These are phyloP conservation scores for Pseudogymnoascus sp. DNA, from an alignment of 2,329 filamentous ascomycete species.

Conservation along the genomic window DNA sequence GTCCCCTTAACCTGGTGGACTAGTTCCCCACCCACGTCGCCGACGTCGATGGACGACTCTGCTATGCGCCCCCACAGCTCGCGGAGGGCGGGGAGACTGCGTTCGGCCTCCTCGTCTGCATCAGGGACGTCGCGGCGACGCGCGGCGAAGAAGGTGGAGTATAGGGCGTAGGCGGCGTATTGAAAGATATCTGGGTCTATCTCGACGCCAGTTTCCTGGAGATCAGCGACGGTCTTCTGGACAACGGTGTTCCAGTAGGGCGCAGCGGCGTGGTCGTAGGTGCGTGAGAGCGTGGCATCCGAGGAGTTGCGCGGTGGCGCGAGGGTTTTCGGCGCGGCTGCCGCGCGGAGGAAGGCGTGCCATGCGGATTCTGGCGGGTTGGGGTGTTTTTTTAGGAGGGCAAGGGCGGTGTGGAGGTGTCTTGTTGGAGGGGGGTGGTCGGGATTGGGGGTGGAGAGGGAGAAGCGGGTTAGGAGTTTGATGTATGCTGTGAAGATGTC, in stretches of 20 bases:
- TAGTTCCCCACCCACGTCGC: constrained; percentile 22
- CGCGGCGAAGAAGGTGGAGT: constrained; percentile 22
- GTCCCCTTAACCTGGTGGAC: constrained; percentile 39
- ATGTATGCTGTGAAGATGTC: constrained; percentile 45
- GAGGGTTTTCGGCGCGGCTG: constrained; percentile 15
- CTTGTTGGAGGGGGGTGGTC: not conserved
- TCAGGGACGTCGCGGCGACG: not conserved
- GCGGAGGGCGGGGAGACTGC: not conserved
- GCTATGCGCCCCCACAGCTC: not conserved
- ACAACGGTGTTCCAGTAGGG: constrained; percentile 17
- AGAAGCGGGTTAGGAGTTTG: constrained; percentile 39
- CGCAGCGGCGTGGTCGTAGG: not conserved
- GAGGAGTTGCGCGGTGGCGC: not conserved
- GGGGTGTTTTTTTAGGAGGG: not conserved
- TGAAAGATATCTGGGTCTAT: constrained; percentile 25
- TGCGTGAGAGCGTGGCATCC: not conserved
- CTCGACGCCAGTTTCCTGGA: constrained; percentile 22
- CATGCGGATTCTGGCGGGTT: not conserved
- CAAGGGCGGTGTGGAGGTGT: not conserved
- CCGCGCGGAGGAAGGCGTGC: not conserved
- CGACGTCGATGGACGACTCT: not conserved
- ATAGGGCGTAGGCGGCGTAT: constrained; percentile 21
- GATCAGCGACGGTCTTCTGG: constrained; percentile 18
- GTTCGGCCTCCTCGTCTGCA: not conserved
- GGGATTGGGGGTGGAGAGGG: constrained; percentile 13